Conservation (phyloP, 2,329 filamentous ascomycete genomes). For the Colletotrichum brevisporum region DNA sequence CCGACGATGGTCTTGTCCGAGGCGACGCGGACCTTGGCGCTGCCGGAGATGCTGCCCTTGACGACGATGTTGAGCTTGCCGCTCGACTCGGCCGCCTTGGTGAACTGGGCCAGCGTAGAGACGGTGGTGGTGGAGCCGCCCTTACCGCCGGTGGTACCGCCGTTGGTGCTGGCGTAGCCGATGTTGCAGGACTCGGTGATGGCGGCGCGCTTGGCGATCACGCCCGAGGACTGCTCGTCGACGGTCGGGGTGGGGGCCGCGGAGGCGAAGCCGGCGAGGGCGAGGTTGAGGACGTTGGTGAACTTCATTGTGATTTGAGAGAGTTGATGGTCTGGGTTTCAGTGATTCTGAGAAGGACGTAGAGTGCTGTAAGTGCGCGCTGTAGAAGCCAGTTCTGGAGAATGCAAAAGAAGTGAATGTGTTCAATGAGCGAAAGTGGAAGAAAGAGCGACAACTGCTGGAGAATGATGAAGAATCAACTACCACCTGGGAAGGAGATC, state of each 20-base stretch:
- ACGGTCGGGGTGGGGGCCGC: constrained; percentile 51
- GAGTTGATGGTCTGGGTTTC: no score
- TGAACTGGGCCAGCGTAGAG: constrained; percentile 61
- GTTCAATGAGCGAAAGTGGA: constrained; percentile 3
- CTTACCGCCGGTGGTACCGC: constrained; percentile 64
- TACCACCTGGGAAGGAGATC: background rate
- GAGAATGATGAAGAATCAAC: background rate
- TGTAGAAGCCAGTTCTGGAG: constrained; percentile 29
- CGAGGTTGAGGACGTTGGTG: constrained; percentile 46
- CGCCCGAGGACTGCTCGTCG: constrained; percentile 45
- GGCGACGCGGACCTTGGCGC: constrained; percentile 57
- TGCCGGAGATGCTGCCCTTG: constrained; percentile 56
- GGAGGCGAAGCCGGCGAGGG: constrained; percentile 48
- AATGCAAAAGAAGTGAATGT: constrained; percentile 11
- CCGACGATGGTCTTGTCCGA: constrained; percentile 64
- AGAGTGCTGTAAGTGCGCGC: background rate
- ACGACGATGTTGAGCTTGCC: constrained; percentile 59
- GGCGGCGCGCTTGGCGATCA: constrained; percentile 52
- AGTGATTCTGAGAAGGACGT: background rate
- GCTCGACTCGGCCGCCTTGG: constrained; percentile 60
- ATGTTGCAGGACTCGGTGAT: constrained; percentile 54
- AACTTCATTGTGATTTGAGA: constrained; percentile 48
- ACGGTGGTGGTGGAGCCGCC: constrained; percentile 66
- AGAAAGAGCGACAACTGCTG: constrained; percentile 21
- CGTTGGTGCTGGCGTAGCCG: constrained; percentile 53